Conservation (phyloP, 2,329 filamentous ascomycete species). For the Fusarium sp. region DNA sequence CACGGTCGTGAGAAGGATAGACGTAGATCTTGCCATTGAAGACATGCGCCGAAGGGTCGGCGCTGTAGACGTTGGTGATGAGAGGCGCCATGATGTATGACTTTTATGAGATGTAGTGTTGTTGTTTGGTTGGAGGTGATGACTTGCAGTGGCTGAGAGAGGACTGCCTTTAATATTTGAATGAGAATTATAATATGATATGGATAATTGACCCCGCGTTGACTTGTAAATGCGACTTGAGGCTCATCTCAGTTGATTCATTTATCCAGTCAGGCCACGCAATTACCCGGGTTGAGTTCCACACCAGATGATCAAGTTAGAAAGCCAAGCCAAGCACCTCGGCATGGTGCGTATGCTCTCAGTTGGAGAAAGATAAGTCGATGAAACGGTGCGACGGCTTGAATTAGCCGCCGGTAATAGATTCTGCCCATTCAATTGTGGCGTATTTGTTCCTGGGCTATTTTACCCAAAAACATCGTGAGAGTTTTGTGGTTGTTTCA, state of each 20-base stretch:
- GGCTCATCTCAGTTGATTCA: constrained; percentile 21
- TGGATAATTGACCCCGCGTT: constrained; percentile 31
- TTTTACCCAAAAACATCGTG: constrained; percentile 1
- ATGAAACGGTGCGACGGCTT: constrained; percentile 24
- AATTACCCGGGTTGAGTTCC: constrained; percentile 38
- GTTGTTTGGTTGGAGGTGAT: neutral
- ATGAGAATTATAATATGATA: constrained; percentile 1
- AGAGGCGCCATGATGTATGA: constrained; percentile 61
- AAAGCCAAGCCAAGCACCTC: constrained; percentile 3
- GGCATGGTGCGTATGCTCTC: neutral
- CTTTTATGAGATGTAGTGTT: neutral
- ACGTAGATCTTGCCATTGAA: constrained; percentile 81
- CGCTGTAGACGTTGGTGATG: constrained; percentile 80
- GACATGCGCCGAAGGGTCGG: constrained; percentile 82
- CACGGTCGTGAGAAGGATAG: constrained; percentile 83
- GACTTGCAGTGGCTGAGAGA: neutral
- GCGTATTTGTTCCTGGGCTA: neutral
- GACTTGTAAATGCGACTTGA: constrained; percentile 18
- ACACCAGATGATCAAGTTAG: constrained; percentile 8
- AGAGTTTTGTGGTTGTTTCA: neutral
- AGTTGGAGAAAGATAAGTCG: constrained; percentile 10
- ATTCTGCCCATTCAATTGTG: neutral
- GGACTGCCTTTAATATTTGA: constrained; percentile 3
- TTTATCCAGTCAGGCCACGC: constrained; percentile 37
- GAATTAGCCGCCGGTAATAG: constrained; percentile 19